Base-by-base conservation (phyloP, 805 yeast species). In the Saccharomyces jurei region DNA sequence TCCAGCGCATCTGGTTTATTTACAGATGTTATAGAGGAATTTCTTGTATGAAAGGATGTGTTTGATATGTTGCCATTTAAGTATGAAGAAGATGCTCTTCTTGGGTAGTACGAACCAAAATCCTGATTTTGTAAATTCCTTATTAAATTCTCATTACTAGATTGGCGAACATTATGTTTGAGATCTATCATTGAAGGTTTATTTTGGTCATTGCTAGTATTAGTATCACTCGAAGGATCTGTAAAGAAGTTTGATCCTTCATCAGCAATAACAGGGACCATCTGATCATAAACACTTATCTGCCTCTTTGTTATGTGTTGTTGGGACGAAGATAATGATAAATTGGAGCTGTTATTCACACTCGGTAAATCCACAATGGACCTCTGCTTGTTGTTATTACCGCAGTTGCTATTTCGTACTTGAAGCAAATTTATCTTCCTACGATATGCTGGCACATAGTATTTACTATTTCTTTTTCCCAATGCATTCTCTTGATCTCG, bases 381-480 rank as follows among this genome's bases (percentile, higher is more conserved):
- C 60, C 63, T 27, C 63, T 64, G 54, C 36, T 22, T 27, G 4
- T 22, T 9, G n/a, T 17, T 36, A 36, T 36, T 27, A 6, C 27
- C 41, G 6, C 28, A 22, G n/a, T 13, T 41, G 29, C 13, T 29
- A 41, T 21, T 48, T 11, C 50, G 41, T 54, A 61, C 28, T 55
- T 54, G 57, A 17, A 65, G 46, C 11, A 64, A 63, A 50, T 67
- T 68, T 47, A 71, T 56, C 52, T 67, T 71, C 58, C 67, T 69
- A 56, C 71, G 66, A 54, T 73, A 73, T 2, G 77, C 77, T 14
- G 77, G 77, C 5, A 70, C 66, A 56, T 62, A 73, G 54, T 70
- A 55, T 44, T 57, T 60, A 36, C 44, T 36, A 17, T 36, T 6
- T 17, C 17, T 36, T 36, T 36, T 36, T 13, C 25, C 44, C 10